Base-by-base conservation (phyloP, 768 basidiomycete species). In the Tulasnella sp. region DNA sequence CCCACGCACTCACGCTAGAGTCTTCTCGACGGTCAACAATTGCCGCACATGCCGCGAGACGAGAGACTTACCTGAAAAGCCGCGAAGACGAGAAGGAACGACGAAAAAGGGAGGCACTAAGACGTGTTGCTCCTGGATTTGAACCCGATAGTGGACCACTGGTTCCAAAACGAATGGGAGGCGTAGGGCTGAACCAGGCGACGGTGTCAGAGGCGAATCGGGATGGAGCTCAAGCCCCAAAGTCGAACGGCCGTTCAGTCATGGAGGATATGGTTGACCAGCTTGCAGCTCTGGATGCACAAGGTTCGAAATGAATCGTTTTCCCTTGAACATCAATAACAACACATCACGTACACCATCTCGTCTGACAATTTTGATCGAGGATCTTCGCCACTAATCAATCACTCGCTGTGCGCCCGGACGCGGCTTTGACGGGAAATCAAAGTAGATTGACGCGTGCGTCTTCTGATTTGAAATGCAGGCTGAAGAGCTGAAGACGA, bases 201-300 rank as follows among this genome's bases (percentile, higher is more conserved):
- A 39, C 1, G 23, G 52, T 42, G 34, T 64, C 3, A 66, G 63
- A 21, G 67, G 62, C 39, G 65, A 67, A 41, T 66, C 68, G n/a
- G n/a, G 15, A 54, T 64, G 7, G 59, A 65, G 2, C 62, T 66
- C 21, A 40, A 66, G 9, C 65, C 65, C 17, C 61, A 48, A 46
- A 49, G 56, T 17, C 49, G 17, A 14, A 58, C 37, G 15, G 25
- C 29, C 40, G 36, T 37, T 42, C 21, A 35, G 82, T 83, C 14
- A 87, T 92, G 85, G 82, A 86, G 49, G 81, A 85, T 61, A 69
- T 91, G 27, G 86, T 89, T n/a, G 79, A 86, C 63, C 82, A 84
- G 61, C 72, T 92, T 40, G 88, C 84, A 34, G 81, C 75, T 25
- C 67, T 93, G 67, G 81, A 82, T 51, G 70, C 74, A 17, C 6